phyloP scores from a whole-genome alignment of 495 filamentous ascomycete genomes.

The Pyrenula aspistea region DNA sequence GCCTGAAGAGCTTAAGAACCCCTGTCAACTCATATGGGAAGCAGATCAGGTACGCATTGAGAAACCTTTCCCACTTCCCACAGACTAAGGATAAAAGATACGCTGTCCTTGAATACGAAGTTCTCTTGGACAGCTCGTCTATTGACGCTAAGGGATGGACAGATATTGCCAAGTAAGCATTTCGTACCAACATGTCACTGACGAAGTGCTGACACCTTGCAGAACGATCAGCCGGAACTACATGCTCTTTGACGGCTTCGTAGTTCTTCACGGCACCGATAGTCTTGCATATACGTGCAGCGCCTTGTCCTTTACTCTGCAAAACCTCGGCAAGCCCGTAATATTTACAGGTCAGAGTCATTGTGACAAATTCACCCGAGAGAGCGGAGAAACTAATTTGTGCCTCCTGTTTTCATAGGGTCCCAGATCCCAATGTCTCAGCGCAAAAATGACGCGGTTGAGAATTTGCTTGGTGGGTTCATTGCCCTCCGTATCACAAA shows the following conservation, averaged over 20 bases:
- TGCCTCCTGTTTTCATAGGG: no score
- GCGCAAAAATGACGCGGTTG: slow-evolving; percentile 88
- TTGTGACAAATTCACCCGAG: no score
- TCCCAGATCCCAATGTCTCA: slow-evolving; percentile 89
- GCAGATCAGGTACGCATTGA: slow-evolving; percentile 42
- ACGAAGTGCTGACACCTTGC: slow-evolving; percentile 9
- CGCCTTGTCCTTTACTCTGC: slow-evolving; percentile 88
- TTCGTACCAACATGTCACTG: slow-evolving; percentile 12
- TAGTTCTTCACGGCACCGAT: slow-evolving; percentile 94
- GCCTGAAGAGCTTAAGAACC: slow-evolving; percentile 56
- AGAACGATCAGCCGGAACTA: slow-evolving; percentile 59
- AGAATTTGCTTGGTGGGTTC: slow-evolving; percentile 65
- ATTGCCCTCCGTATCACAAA: no score
- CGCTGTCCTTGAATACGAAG: slow-evolving; percentile 73
- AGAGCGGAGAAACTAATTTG: no score
- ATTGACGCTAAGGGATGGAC: slow-evolving; percentile 88
- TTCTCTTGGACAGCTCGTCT: slow-evolving; percentile 81
- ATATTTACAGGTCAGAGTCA: no score
- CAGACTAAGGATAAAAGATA: slow-evolving; percentile 26
- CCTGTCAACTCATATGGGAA: slow-evolving; percentile 71
- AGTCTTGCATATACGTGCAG: slow-evolving; percentile 86
- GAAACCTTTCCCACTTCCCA: not conserved
- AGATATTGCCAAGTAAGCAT: slow-evolving; percentile 62
- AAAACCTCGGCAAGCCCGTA: slow-evolving; percentile 83
- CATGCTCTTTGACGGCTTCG: slow-evolving; percentile 83